Evolutionary conservation across 768 basidiomycete genomes (phyloP).

Genomic region (Calocybe cyanea): DNA sequence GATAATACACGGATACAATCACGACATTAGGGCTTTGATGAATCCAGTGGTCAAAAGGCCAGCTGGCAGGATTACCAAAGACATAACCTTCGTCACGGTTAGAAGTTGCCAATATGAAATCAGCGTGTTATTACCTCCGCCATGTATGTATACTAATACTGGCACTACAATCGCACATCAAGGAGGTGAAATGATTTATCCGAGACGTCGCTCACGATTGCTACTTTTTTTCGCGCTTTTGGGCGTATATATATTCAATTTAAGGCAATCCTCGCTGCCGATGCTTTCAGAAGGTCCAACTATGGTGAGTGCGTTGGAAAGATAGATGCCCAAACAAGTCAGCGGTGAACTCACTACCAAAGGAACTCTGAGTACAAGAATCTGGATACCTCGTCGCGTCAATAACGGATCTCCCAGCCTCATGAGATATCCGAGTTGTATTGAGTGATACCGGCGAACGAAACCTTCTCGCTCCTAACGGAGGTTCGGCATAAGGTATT

Average conservation of each 20-base stretch:
- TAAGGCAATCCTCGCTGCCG: constrained; percentile 64
- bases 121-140: constrained; percentile 30
- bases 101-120: background rate
- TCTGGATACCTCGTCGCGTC: background rate
- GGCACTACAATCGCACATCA: constrained; percentile 28
- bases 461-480: constrained; percentile 48
- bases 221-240: constrained; percentile 40
- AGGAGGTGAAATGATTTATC: background rate
- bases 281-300: constrained; percentile 58
- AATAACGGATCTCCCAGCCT: constrained; percentile 23
- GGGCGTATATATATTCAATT: constrained; percentile 63
- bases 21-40: constrained; percentile 60
- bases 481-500: constrained; percentile 58
- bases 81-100: constrained; percentile 39
- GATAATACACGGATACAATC: constrained; percentile 65
- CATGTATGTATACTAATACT: constrained; percentile 47
- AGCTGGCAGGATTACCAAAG: constrained; percentile 59
- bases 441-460: constrained; percentile 51
- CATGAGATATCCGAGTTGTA: constrained; percentile 35
- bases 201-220: constrained; percentile 34
- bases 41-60: constrained; percentile 66
- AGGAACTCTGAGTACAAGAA: background rate
- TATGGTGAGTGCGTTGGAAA: constrained; percentile 17
- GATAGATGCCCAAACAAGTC: background rate
- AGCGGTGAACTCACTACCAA: background rate